These are phyloP conservation scores for Ascochyta rabiei DNA, from an alignment of 2,329 filamentous ascomycete species.

Conservation along the genomic window DNA sequence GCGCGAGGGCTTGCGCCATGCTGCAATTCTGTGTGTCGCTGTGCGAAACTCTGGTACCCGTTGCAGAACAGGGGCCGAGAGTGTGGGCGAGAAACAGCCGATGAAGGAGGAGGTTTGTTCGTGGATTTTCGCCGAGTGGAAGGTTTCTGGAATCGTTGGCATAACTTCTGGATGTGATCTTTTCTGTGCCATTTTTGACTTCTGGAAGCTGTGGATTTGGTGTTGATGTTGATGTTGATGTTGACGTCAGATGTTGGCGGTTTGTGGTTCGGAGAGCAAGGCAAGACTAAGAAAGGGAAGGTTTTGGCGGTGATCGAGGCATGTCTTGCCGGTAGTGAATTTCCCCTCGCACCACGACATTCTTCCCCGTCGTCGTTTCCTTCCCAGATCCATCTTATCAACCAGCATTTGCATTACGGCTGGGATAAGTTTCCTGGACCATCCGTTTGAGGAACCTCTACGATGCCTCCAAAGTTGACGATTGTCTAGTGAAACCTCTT, in stretches of 20 bases:
- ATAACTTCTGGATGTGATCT: slow-evolving; percentile 31
- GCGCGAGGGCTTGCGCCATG: slow-evolving; percentile 56
- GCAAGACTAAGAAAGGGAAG: slow-evolving; percentile 9
- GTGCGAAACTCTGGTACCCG: slow-evolving; percentile 50
- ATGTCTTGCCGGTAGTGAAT: slow-evolving; percentile 13
- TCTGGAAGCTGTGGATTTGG: background rate
- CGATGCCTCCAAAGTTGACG: background rate
- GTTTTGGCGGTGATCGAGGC: slow-evolving; percentile 19
- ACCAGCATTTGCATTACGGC: background rate
- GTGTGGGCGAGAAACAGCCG: slow-evolving; percentile 56
- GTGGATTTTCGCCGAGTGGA: slow-evolving; percentile 53
- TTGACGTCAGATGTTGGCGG: slow-evolving; percentile 7
- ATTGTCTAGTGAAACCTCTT: background rate
- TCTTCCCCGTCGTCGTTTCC: background rate
- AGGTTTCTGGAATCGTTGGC: slow-evolving; percentile 41
- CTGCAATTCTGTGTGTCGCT: slow-evolving; percentile 59
- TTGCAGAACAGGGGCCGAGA: slow-evolving; percentile 51
- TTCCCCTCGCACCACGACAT: background rate
- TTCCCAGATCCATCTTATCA: background rate
- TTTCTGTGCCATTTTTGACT: slow-evolving; percentile 39
- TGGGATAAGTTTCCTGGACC: background rate
- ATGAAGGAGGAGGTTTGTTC: slow-evolving; percentile 60
- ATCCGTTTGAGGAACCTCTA: background rate
- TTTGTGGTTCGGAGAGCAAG: background rate
- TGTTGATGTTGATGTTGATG: background rate